A percentile compares a stretch with the other conserved stretches of the same genome.
These are phyloP conservation scores for Fusarium nematophilum DNA, from an alignment of 2,329 filamentous ascomycete species.

Conservation along the genomic window DNA sequence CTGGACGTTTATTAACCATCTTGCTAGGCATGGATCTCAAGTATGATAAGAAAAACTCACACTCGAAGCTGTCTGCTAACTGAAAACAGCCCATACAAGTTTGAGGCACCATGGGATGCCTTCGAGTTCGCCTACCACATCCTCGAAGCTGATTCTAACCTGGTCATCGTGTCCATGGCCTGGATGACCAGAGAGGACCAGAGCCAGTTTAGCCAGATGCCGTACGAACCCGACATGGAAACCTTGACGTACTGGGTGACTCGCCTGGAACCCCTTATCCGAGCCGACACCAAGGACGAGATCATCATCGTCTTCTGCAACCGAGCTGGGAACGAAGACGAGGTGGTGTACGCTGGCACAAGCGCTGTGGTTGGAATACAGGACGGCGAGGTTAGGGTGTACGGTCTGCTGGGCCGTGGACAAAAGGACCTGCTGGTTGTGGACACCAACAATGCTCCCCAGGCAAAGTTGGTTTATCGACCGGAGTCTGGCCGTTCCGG, in stretches of 20 bases:
- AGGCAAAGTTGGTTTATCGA: constrained; percentile 57
- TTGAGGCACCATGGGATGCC: constrained; percentile 51
- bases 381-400: constrained; percentile 73
- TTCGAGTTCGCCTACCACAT: constrained; percentile 66
- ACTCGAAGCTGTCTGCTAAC: constrained; percentile 13
- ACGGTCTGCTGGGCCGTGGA: constrained; percentile 76
- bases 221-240: constrained; percentile 74
- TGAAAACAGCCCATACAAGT: constrained; percentile 49
- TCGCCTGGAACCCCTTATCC: constrained; percentile 74
- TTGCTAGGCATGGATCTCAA: constrained; percentile 65
- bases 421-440: constrained; percentile 76
- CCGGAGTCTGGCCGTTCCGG: constrained; percentile 1
- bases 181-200: constrained; percentile 74
- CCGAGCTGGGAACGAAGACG: constrained; percentile 73
- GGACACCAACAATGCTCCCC: constrained; percentile 64
- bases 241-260: constrained; percentile 81
- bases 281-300: constrained; percentile 63
- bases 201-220: constrained; percentile 57
- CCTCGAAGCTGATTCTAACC: constrained; percentile 64
- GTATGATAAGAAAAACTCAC: constrained; percentile 48
- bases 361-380: constrained; percentile 77
- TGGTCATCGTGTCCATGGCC: constrained; percentile 81
- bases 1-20: background rate
- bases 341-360: constrained; percentile 78
- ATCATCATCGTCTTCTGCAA: constrained; percentile 79